Percentiles rank a stretch among this genome's conserved stretches.
phyloP scores from a whole-genome alignment of 1,139 yeast species.

The Protomyces macrosporus region DNA sequence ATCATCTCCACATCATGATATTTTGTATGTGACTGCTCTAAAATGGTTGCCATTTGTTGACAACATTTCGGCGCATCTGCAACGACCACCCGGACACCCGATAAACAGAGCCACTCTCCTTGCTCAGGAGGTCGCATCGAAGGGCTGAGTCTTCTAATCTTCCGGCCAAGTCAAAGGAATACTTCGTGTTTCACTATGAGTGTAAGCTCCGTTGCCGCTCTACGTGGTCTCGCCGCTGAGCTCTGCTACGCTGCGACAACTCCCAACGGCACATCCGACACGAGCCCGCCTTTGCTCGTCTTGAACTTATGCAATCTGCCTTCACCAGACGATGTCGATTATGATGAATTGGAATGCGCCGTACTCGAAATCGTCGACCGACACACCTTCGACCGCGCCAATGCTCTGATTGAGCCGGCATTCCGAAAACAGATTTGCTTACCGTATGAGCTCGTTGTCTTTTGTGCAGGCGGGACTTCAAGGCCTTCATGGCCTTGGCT shows the following conservation, averaged over 20 bases:
- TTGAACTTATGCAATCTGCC: constrained; percentile 32
- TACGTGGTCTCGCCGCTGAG: neutral
- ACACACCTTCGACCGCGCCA: neutral
- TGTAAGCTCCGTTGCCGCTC: neutral
- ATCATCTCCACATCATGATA: too few relatives aligned
- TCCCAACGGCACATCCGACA: neutral
- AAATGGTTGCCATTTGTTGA: too few relatives aligned
- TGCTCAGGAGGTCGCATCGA: too few relatives aligned
- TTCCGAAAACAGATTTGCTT: neutral
- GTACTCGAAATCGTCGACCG: constrained; percentile 29
- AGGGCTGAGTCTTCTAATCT: too few relatives aligned
- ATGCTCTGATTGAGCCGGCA: neutral
- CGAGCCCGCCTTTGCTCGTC: constrained; percentile 24
- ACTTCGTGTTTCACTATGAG: neutral
- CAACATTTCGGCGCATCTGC: too few relatives aligned
- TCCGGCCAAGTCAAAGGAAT: too few relatives aligned
- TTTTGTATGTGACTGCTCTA: too few relatives aligned
- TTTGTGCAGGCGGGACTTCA: constrained; percentile 39
- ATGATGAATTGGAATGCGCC: constrained; percentile 30
- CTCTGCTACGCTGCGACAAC: neutral
- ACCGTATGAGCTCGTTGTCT: constrained; percentile 7
- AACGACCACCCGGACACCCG: too few relatives aligned
- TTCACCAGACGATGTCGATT: constrained; percentile 29
- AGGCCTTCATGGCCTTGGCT: constrained; percentile 67
- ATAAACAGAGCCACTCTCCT: too few relatives aligned